Evolutionary conservation across 768 basidiomycete genomes (phyloP), one percentile per base, ranked within the genome.

Genomic region (Crassisporium funariophilum): DNA sequence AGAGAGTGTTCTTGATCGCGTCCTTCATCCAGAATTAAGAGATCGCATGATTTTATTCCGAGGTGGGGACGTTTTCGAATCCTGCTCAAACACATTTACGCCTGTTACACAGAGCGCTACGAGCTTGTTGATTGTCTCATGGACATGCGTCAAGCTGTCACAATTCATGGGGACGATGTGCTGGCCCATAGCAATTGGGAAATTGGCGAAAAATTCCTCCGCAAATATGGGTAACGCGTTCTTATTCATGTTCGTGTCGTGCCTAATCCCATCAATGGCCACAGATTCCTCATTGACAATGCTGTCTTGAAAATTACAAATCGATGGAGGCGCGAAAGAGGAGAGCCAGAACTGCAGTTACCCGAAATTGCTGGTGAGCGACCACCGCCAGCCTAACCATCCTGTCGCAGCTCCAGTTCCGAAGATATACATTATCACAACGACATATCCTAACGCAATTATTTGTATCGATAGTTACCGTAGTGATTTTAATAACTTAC

Each of bases 161-260:
- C 78, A 2, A 78, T 95, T 35, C 93, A 97, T 49, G 92, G 91
- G 10, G 90, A 95, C 54, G 94, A 98, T 58, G 88, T 93, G 16
- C 74, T 97, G n/a, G 84, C 85, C 3, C 91, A 95, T 56, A 72
- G 69, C 34, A 94, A 91, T 58, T 97, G 94, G 92, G 95, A 98
- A 67, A 75, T 97, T 31, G 74, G 78, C 12, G 92, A 94, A 59
- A 73, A 75, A 42, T 97, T 92, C 82, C 72, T 97, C 35, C 77
- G 82, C 46, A 82, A 88, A 67, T 95, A 89, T 54, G 83, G 84
- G 93, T 92, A 39, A 34, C n/a, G 82, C 69, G 31, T 46, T 41
- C 11, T 24, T 36, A 31, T 31, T 31, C 29, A n/a, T n/a, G n/a
- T n/a, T 31, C 12, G 27, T 4, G 33, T 23, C 22, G 12, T 40